phyloP scores from a whole-genome alignment of 345 rosid genomes.

The Chamaenerion angustifolium region DNA sequence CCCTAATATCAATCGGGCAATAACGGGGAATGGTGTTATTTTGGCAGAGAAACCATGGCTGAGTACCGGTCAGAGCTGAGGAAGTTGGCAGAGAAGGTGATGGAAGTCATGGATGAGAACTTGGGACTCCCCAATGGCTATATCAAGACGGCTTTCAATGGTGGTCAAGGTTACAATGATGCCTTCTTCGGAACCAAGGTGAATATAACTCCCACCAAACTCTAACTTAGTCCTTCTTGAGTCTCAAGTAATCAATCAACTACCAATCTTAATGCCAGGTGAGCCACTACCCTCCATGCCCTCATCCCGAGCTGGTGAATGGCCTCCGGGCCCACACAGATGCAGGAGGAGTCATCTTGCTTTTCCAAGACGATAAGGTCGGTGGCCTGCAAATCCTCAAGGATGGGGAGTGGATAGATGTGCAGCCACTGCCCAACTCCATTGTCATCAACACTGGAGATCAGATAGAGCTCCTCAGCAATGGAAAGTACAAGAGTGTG shows the following conservation, averaged over 20 bases:
- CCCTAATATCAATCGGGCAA: too few species aligned
- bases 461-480: conserved; percentile 80
- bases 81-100: conserved; percentile 48
- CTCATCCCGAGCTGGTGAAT: conserved; percentile 43
- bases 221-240: not conserved
- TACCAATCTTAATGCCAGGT: conserved; percentile 9
- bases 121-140: conserved; percentile 48
- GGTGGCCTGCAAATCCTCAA: conserved; percentile 81
- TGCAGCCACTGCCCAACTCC: conserved; percentile 52
- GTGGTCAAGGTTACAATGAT: conserved; percentile 11
- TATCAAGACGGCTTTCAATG: conserved; percentile 46
- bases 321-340: conserved; percentile 90
- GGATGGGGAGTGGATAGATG: conserved; percentile 67
- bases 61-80: conserved; percentile 60
- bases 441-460: conserved; percentile 86
- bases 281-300: conserved; percentile 94
- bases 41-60: conserved; percentile 51
- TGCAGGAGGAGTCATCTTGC: conserved; percentile 74
- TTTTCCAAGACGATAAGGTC: conserved; percentile 67
- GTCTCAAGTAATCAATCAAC: not conserved
- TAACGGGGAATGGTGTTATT: too few species aligned
- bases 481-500: conserved; percentile 71
- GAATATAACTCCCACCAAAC: not conserved
- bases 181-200: conserved; percentile 6
- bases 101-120: conserved; percentile 86